Evolutionary conservation across 164 flowering plant genomes (phyloP), one percentile per base, ranked within the genome.

Genomic region (Stephania yunnanensis): DNA sequence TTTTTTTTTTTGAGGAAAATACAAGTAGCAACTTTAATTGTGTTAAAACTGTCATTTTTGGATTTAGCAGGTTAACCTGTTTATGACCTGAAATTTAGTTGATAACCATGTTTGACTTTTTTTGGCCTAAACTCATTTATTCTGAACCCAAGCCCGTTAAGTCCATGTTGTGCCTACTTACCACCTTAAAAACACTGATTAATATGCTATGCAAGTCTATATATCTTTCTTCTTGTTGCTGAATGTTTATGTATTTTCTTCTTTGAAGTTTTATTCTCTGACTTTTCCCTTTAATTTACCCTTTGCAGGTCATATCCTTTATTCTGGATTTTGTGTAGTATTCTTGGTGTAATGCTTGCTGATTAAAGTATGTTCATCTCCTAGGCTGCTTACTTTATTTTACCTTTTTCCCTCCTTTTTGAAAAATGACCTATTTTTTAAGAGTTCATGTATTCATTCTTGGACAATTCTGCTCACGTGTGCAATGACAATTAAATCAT

Each of bases 281-380:
- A 50, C 15, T 42, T 10, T 44, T 78, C 74, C 9, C 5, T 78
- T 68, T 67, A 20, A 70, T 53, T 76, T 75, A 72, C 48, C 58
- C 68, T 82, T 84, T 86, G 90, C 93, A 88, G 95, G 95, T 87
- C 93, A 90, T 88, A 90, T 90, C 91, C 93, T 87, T 86, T 83
- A 69, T 64, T 46, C 45, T 7, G 9, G 30, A 50, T 50, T 30
- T 71, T 31, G 65, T 20, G 5, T 58, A 13, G n/a, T 58, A 15
- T 58, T 20, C 6, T 58, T 58, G 65, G 65, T 17, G 65, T 58
- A 58, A 58, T 58, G 15, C n/a, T 58, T 58, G 65, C 65, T 17
- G n/a, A 5, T 58, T 6, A 17, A 58, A 17, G 65, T 17, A 58
- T 19, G 65, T 58, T n/a, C 65, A 58, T 58, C 65, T 58, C 65